A percentile compares a stretch with the other conserved stretches of the same genome.
Conservation (phyloP, 2,329 filamentous ascomycete species). For the Aspergillus intermedius region DNA sequence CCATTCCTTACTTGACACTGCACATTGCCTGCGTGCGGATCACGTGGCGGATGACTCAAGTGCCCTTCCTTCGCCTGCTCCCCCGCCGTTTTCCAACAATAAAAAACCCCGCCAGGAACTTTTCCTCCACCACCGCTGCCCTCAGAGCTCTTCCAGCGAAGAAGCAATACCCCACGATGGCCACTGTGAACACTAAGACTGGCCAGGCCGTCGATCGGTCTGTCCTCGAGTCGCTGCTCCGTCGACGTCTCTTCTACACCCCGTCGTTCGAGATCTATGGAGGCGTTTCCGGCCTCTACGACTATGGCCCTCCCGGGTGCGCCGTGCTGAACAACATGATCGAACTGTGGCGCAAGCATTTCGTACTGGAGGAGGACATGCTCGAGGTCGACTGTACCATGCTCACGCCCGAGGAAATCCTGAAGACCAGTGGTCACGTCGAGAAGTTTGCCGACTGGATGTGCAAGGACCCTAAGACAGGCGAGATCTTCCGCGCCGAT, state of each 20-base stretch:
- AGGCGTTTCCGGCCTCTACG: constrained; percentile 80
- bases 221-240: constrained; percentile 75
- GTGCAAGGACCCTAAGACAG: constrained; percentile 97
- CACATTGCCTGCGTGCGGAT: constrained; percentile 6
- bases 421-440: constrained; percentile 94
- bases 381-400: constrained; percentile 91
- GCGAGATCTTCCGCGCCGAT: constrained; percentile 92
- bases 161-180: constrained; percentile 40
- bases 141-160: constrained; percentile 24
- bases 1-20: not conserved
- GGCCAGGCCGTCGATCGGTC: constrained; percentile 83
- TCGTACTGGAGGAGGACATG: constrained; percentile 90
- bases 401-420: constrained; percentile 83
- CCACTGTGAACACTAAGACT: constrained; percentile 69
- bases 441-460: constrained; percentile 99
- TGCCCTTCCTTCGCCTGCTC: constrained; percentile 28
- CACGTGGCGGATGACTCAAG: constrained; percentile 35
- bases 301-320: constrained; percentile 86
- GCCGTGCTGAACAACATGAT: constrained; percentile 81
- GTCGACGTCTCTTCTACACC: constrained; percentile 87
- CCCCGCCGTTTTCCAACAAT: constrained; percentile 28
- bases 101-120: constrained; percentile 26
- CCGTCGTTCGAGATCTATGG: constrained; percentile 94
- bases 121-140: constrained; percentile 35
- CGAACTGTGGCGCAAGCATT: constrained; percentile 87